Percentiles rank a stretch among this genome's conserved stretches.
phyloP scores from a whole-genome alignment of 179 eudicot genomes.

The Spinacia oleracea region DNA sequence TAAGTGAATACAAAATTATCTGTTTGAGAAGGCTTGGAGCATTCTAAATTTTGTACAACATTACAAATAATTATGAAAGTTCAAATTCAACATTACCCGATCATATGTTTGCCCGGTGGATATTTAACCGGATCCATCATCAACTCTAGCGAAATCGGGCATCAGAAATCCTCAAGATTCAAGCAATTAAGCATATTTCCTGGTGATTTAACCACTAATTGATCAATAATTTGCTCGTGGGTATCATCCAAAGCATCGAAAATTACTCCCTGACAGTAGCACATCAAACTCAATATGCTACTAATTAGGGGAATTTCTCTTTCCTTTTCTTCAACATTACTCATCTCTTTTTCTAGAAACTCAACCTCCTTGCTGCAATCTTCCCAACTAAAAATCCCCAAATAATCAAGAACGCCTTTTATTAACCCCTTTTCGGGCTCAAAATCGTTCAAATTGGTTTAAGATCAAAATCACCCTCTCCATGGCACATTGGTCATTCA shows the following conservation, averaged over 20 bases:
- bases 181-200: conserved; percentile 41
- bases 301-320: conserved; percentile 49
- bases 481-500: conserved; percentile 51
- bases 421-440: conserved; percentile 55
- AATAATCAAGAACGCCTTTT: conserved; percentile 47
- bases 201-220: conserved; percentile 26
- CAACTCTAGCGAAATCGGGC: conserved; percentile 88
- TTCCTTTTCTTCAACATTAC: conserved; percentile 35
- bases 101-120: conserved; percentile 86
- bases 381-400: conserved; percentile 55
- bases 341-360: conserved; percentile 61
- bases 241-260: conserved; percentile 38
- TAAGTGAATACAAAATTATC: no score
- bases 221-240: neutral
- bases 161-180: conserved; percentile 75
- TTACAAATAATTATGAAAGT: no score
- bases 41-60: no score
- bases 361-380: conserved; percentile 61
- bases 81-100: no score
- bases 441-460: conserved; percentile 54
- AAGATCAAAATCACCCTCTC: conserved; percentile 52
- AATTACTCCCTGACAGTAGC: conserved; percentile 69
- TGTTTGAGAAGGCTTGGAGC: no score
- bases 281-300: conserved; percentile 59
- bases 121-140: conserved; percentile 82